Conservation (phyloP, 192 early-diverging fungal species). For the Podila epigama region DNA sequence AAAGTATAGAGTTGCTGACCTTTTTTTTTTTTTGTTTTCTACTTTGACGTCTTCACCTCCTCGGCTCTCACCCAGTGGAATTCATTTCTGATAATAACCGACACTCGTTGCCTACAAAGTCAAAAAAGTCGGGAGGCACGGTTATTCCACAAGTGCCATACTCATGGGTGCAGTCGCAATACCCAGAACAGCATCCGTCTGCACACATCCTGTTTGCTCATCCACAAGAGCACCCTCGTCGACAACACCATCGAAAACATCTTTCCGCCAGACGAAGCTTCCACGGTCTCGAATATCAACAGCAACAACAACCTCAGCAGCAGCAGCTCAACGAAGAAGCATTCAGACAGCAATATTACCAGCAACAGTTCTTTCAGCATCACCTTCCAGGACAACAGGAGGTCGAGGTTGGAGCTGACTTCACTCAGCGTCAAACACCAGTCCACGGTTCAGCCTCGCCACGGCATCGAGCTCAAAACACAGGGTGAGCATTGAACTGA, state of each 20-base stretch:
- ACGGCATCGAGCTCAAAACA: slow-evolving; percentile 22
- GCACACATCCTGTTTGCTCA: neutral
- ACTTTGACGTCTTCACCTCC: neutral
- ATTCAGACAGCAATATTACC: slow-evolving; percentile 13
- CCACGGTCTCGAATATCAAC: slow-evolving; percentile 19
- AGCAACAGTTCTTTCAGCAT: slow-evolving; percentile 14
- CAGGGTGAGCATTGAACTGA: slow-evolving; percentile 19
- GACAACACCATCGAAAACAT: slow-evolving; percentile 4
- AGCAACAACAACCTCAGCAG: slow-evolving; percentile 19
- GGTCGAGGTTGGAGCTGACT: slow-evolving; percentile 7
- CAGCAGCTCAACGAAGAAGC: neutral
- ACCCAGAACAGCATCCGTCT: slow-evolving; percentile 3
- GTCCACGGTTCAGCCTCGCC: slow-evolving; percentile 13
- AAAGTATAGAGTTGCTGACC: neutral
- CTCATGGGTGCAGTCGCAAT: slow-evolving; percentile 20
- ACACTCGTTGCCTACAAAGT: slow-evolving; percentile 19
- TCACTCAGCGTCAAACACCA: slow-evolving; percentile 14
- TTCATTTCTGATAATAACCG: slow-evolving; percentile 11
- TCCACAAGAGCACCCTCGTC: neutral
- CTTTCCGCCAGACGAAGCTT: slow-evolving; percentile 17
- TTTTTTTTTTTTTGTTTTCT: neutral
- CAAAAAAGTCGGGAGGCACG: slow-evolving; percentile 15
- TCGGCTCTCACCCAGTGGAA: slow-evolving; percentile 8
- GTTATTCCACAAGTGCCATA: slow-evolving; percentile 15
- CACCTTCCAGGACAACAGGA: neutral